Conservation (phyloP, 2,329 filamentous ascomycete species). For the Talaromyces sp. region DNA sequence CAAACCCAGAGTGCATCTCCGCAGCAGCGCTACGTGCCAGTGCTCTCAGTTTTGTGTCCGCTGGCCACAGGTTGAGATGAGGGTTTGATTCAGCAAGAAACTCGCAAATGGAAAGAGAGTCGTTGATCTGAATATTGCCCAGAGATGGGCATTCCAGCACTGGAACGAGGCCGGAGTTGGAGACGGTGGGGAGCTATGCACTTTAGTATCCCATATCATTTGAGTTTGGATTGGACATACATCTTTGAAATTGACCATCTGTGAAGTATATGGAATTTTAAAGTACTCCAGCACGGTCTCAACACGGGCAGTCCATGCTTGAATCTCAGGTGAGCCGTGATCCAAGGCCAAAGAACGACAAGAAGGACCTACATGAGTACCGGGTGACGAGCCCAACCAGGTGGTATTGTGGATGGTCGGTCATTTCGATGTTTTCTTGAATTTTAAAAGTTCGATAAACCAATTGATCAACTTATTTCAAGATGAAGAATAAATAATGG, state of each 20-base stretch:
- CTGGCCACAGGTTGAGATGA: slow-evolving; percentile 25
- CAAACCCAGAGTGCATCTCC: slow-evolving; percentile 32
- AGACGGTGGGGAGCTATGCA: slow-evolving; percentile 9
- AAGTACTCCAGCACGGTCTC: slow-evolving; percentile 31
- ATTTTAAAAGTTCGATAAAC: neutral
- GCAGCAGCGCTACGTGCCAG: slow-evolving; percentile 27
- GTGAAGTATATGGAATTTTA: slow-evolving; percentile 22
- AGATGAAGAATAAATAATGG: neutral
- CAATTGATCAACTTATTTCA: neutral
- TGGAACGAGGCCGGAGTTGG: slow-evolving; percentile 27
- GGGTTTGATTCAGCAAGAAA: slow-evolving; percentile 29
- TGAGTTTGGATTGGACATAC: slow-evolving; percentile 13
- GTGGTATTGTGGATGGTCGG: slow-evolving; percentile 15
- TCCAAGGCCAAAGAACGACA: neutral
- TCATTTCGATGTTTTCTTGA: neutral
- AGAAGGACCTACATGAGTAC: slow-evolving; percentile 25
- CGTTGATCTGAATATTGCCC: slow-evolving; percentile 18
- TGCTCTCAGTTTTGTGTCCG: slow-evolving; percentile 26
- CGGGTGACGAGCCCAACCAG: slow-evolving; percentile 26
- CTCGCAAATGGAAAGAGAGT: slow-evolving; percentile 30
- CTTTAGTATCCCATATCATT: neutral
- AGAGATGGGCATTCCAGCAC: slow-evolving; percentile 21
- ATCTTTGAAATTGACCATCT: slow-evolving; percentile 21
- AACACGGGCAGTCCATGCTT: slow-evolving; percentile 31
- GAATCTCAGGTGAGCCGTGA: neutral